Percentiles rank a stretch among this genome's conserved stretches.
Evolutionary conservation across 345 rosid species (phyloP).

Genomic region (Lepidium africanum): DNA sequence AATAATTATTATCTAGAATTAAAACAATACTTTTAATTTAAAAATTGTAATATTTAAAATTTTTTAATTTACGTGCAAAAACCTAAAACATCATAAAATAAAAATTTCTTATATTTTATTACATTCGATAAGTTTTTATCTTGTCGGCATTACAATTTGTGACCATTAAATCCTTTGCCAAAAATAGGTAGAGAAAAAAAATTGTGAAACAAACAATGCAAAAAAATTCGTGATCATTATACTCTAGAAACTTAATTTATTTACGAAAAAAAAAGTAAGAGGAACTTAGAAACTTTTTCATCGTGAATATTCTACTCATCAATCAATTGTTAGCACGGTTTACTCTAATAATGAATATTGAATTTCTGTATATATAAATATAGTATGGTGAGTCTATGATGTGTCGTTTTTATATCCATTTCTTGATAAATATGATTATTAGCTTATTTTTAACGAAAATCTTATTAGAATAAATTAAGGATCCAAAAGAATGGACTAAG

Average conservation of each 20-base stretch:
- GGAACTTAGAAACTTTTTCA: not conserved
- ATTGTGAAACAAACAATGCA: too few relatives aligned
- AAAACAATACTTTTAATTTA: too few relatives aligned
- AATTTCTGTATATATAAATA: not conserved
- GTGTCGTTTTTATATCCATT: not conserved
- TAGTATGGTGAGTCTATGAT: not conserved
- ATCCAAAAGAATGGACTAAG: constrained; percentile 3
- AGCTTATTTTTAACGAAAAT: not conserved
- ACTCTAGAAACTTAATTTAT: not conserved
- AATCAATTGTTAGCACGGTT: not conserved
- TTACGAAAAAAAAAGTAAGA: not conserved
- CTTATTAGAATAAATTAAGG: not conserved
- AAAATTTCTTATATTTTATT: too few relatives aligned
- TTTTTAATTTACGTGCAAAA: too few relatives aligned
- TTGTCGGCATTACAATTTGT: not conserved
- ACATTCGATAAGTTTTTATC: not conserved
- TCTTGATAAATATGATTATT: not conserved
- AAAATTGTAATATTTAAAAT: too few relatives aligned
- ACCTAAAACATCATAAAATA: too few relatives aligned
- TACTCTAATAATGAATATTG: not conserved
- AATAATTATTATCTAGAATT: too few relatives aligned
- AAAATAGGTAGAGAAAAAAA: too few relatives aligned
- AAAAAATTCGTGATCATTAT: not conserved
- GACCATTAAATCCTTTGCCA: not conserved
- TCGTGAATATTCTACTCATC: constrained; percentile 10